A percentile compares a stretch with the other conserved stretches of the same genome.
Conservation (phyloP, 2,329 filamentous ascomycete genomes). For the Cercospora brassicicola region DNA sequence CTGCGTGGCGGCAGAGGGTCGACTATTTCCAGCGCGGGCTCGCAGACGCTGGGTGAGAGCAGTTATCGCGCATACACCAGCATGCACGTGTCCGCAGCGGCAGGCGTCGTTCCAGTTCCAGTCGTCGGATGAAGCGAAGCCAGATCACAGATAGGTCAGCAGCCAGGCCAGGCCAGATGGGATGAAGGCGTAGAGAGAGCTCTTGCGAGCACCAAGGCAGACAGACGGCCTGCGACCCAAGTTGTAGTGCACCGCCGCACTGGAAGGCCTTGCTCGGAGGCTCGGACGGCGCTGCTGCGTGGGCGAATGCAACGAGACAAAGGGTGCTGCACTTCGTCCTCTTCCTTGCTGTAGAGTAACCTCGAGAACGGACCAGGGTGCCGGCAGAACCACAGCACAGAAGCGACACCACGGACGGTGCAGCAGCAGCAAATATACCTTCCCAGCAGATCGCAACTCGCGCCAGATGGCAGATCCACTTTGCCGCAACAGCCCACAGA, state of each 20-base stretch:
- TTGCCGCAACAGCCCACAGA: slow-evolving; percentile 19
- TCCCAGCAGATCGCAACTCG: slow-evolving; percentile 23
- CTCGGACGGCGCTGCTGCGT: slow-evolving; percentile 31
- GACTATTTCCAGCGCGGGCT: slow-evolving; percentile 1
- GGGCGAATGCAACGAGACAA: slow-evolving; percentile 30
- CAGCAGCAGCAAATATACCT: slow-evolving; percentile 26
- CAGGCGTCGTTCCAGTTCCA: not conserved
- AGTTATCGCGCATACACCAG: slow-evolving; percentile 15
- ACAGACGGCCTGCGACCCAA: slow-evolving; percentile 14
- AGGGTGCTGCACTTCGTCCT: slow-evolving; percentile 30
- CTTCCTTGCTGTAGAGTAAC: slow-evolving; percentile 41
- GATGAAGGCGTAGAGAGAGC: slow-evolving; percentile 11
- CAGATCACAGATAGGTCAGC: slow-evolving; percentile 2
- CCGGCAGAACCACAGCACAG: slow-evolving; percentile 23
- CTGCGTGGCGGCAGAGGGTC: not conserved
- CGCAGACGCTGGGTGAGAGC: slow-evolving; percentile 15
- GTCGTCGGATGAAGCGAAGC: not conserved
- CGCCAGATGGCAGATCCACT: slow-evolving; percentile 24
- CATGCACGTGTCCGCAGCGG: slow-evolving; percentile 26
- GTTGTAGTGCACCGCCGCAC: slow-evolving; percentile 17
- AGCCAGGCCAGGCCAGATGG: not conserved
- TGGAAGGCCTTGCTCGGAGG: slow-evolving; percentile 34
- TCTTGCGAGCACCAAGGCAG: slow-evolving; percentile 15
- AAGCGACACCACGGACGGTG: slow-evolving; percentile 17
- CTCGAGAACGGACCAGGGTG: slow-evolving; percentile 23